Percentiles rank a stretch among this genome's conserved stretches.
phyloP scores from a whole-genome alignment of 345 rosid species.

The Lumnitzera racemosa region DNA sequence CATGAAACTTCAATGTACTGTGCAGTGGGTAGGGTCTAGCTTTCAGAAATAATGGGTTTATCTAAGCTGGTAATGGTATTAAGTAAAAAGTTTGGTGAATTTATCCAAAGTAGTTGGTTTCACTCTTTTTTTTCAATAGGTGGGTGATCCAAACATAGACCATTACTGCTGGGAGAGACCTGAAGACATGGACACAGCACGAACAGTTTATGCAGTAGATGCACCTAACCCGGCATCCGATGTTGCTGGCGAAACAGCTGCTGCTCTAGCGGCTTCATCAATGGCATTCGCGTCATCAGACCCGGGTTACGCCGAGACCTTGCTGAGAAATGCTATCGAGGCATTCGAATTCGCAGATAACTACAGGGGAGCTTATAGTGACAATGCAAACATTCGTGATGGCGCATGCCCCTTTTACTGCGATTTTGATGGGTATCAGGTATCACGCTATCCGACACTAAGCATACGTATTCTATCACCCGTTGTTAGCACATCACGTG shows the following conservation, averaged over 20 bases:
- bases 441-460: conserved; percentile 7
- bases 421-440: conserved; percentile 88
- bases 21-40: too few relatives aligned
- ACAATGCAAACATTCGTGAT: conserved; percentile 53
- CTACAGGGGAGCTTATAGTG: conserved; percentile 90
- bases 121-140: conserved; percentile 29
- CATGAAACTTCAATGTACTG: too few relatives aligned
- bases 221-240: conserved; percentile 90
- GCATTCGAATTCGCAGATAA: conserved; percentile 66
- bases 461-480: too few relatives aligned
- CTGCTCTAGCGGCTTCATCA: conserved; percentile 84
- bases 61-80: too few relatives aligned
- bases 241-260: conserved; percentile 83
- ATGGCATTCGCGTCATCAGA: conserved; percentile 77
- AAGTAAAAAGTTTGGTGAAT: too few relatives aligned
- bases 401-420: conserved; percentile 94
- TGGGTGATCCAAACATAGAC: conserved; percentile 81
- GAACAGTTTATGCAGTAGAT: conserved; percentile 71
- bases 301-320: conserved; percentile 64
- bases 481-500: too few relatives aligned
- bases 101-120: background rate
- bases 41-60: too few relatives aligned
- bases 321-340: conserved; percentile 50
- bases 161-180: conserved; percentile 97
- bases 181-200: conserved; percentile 89